Percentiles rank a stretch among this genome's conserved stretches.
Evolutionary conservation across 208 protist species (phyloP).

Genomic region (Leishmania guyanensis): DNA sequence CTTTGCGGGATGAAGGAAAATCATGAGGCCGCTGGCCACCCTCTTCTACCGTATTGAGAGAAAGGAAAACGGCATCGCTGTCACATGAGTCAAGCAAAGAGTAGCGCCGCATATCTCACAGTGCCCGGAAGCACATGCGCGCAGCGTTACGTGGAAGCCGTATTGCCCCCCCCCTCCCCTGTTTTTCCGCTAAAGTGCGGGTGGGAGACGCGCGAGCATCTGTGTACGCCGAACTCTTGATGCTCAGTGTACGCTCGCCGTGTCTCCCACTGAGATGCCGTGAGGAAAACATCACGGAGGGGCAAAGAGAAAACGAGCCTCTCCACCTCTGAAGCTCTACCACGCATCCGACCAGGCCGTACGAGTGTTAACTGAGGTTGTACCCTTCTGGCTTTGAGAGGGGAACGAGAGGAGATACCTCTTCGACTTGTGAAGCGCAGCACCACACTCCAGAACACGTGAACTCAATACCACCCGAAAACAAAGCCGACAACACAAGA

Average conservation of each 20-base stretch:
- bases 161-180: neutral
- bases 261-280: neutral
- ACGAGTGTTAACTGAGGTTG: neutral
- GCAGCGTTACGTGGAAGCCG: neutral
- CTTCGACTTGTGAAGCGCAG: neutral
- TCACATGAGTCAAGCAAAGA: neutral
- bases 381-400: neutral
- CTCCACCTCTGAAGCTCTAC: neutral
- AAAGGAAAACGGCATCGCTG: neutral
- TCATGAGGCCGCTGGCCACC: neutral
- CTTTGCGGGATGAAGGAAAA: neutral
- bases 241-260: neutral
- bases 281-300: no score
- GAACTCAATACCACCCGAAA: neutral
- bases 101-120: neutral
- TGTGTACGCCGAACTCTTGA: neutral
- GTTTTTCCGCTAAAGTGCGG: neutral
- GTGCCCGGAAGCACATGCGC: neutral
- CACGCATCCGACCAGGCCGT: neutral
- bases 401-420: neutral
- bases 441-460: neutral
- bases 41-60: neutral
- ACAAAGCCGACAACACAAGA: neutral
- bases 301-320: neutral
- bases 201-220: neutral